Evolutionary conservation across 768 basidiomycete species (phyloP).

Genomic region (Tylopilus sp.): DNA sequence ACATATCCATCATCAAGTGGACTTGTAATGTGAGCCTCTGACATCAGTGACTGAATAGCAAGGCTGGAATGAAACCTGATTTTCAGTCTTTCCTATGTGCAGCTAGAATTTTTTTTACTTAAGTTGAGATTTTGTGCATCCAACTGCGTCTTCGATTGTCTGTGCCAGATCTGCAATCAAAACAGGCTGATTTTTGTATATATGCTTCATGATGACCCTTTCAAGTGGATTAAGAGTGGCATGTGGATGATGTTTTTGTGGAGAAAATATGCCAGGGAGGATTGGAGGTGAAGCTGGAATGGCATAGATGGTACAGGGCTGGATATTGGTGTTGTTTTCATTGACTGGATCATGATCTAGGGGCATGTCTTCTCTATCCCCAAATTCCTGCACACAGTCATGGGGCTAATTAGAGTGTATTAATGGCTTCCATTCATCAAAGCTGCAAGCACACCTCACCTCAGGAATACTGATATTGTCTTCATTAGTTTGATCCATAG

Average conservation of each 20-base stretch:
- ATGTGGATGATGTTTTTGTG: constrained; percentile 20
- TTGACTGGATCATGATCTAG: neutral
- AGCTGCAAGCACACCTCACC: too few relatives aligned
- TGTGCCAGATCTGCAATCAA: constrained; percentile 14
- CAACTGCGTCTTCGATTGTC: constrained; percentile 5
- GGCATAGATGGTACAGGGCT: neutral
- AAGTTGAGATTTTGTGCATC: constrained; percentile 21
- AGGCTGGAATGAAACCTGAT: constrained; percentile 2
- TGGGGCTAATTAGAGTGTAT: constrained; percentile 5
- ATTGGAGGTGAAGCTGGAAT: neutral
- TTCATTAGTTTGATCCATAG: too few relatives aligned
- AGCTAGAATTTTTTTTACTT: constrained; percentile 14
- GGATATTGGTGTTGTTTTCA: neutral
- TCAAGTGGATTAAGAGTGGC: constrained; percentile 16
- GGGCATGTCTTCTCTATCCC: neutral
- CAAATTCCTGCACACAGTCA: neutral
- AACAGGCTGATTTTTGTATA: neutral
- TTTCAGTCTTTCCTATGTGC: neutral
- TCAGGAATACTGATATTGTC: too few relatives aligned
- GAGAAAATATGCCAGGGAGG: constrained; percentile 18
- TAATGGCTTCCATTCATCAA: neutral
- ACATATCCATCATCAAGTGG: constrained; percentile 30
- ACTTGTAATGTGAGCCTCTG: constrained; percentile 30
- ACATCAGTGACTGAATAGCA: constrained; percentile 20
- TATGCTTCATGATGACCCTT: constrained; percentile 19